Base-by-base conservation (phyloP, 225 moss, liverwort and hornwort genomes). In the Sphagnum tenellum region DNA sequence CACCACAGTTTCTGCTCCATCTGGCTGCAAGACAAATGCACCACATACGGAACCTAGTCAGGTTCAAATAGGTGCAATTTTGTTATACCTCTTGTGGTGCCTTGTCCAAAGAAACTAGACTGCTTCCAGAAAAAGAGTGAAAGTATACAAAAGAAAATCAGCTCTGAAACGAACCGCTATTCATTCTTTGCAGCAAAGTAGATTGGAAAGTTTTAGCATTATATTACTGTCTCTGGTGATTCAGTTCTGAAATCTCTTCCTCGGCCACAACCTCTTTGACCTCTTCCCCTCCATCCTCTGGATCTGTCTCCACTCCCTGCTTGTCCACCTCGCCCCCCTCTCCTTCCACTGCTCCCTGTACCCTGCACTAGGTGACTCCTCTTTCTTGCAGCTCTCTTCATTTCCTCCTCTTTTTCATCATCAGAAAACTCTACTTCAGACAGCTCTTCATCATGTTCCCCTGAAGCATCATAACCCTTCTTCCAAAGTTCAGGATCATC, bases 211-310 rank as follows among this genome's bases (percentile, higher is more conserved):
- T 55, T 8, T 55, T 8, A 55, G 58, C 29, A 29, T 29, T 29
- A 29, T 55, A 74, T 75, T 71, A 80, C 84, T 77, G 77, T 71
- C 29, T 73, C 76, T n/a, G 73, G 73, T 57, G 84, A 84, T 65
- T 84, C 84, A 61, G 80, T 84, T 67, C 84, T 77, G 56, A 61
- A 75, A 50, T 77, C 80, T 70, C 84, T 77, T 9, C 80, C 84
- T 71, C 84, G 68, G 61, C 84, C 84, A 59, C 29, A 29, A 29
- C 79, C 69, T 51, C 84, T 80, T 71, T 80, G 70, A 61, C 80
- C 75, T 66, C 84, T 71, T 66, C 83, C 72, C 56, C 64, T 77
- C 56, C 84, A 74, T 56, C 84, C 84, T 63, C 83, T 76, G 67
- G 64, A 62, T 53, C 78, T 82, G 63, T 82, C 66, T 65, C 73